Conservation (phyloP, 129 eudicot species). For the Erigeron canadensis region DNA sequence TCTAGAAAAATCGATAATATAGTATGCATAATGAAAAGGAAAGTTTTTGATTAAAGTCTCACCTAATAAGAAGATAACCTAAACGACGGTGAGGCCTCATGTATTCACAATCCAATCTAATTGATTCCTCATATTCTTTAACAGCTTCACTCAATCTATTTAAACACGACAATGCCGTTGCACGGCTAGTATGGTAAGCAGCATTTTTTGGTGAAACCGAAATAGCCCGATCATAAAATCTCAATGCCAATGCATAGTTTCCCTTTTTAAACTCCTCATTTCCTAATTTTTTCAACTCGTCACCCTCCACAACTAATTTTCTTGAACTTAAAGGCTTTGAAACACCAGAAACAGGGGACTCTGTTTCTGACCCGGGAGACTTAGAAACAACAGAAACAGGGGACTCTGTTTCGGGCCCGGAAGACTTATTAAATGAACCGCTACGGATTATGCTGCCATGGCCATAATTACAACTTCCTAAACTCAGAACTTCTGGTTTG, state of each 20-base stretch:
- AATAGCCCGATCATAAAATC: conserved; percentile 63
- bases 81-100: conserved; percentile 71
- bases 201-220: conserved; percentile 62
- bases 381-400: no score
- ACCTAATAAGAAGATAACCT: conserved; percentile 82
- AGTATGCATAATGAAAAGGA: not conserved
- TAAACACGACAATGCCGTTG: conserved; percentile 72
- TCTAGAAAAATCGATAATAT: not conserved
- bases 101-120: conserved; percentile 65
- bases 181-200: conserved; percentile 58
- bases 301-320: conserved; percentile 44
- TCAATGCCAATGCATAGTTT: conserved; percentile 55
- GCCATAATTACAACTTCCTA: conserved; percentile 74
- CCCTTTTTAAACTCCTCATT: conserved; percentile 66
- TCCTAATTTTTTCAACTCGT: conserved; percentile 59
- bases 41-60: conserved; percentile 19
- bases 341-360: not conserved
- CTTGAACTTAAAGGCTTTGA: conserved; percentile 7
- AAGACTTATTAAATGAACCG: conserved; percentile 34
- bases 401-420: conserved; percentile 18
- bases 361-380: conserved; percentile 23
- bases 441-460: conserved; percentile 92
- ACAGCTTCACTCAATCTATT: conserved; percentile 63
- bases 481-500: conserved; percentile 60
- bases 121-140: conserved; percentile 74